phyloP scores from a whole-genome alignment of 306 rosid species.

The Luffa acutangula region DNA sequence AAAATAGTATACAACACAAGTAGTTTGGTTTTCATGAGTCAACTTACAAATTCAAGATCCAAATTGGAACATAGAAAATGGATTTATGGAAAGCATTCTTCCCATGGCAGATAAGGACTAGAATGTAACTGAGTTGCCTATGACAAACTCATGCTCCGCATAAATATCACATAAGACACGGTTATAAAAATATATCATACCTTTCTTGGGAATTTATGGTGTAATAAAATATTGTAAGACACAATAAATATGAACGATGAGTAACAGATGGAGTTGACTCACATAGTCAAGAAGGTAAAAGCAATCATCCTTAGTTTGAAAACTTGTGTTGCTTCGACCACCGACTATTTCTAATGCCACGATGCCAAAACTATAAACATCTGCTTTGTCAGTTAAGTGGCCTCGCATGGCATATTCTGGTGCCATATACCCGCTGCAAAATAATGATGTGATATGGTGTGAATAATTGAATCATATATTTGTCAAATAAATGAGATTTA shows the following conservation, averaged over 20 bases:
- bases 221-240: neutral
- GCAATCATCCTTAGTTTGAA: conserved; percentile 26
- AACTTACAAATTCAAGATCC: no score
- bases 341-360: conserved; percentile 35
- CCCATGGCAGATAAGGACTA: neutral
- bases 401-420: conserved; percentile 60
- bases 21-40: neutral
- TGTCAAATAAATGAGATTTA: neutral
- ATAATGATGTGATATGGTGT: neutral
- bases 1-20: neutral
- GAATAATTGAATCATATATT: neutral
- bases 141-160: neutral
- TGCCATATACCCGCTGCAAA: conserved; percentile 38
- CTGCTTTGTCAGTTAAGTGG: conserved; percentile 60
- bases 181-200: neutral
- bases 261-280: conserved; percentile 2
- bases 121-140: neutral
- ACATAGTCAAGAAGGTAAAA: conserved; percentile 50
- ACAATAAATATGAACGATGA: neutral
- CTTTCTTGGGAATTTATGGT: neutral
- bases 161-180: neutral
- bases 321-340: conserved; percentile 45
- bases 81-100: neutral
- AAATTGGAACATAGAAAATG: neutral
- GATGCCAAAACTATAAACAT: conserved; percentile 63